Base-by-base conservation (phyloP, 2,329 filamentous ascomycete genomes). In the Chaetomiaceae sp. region DNA sequence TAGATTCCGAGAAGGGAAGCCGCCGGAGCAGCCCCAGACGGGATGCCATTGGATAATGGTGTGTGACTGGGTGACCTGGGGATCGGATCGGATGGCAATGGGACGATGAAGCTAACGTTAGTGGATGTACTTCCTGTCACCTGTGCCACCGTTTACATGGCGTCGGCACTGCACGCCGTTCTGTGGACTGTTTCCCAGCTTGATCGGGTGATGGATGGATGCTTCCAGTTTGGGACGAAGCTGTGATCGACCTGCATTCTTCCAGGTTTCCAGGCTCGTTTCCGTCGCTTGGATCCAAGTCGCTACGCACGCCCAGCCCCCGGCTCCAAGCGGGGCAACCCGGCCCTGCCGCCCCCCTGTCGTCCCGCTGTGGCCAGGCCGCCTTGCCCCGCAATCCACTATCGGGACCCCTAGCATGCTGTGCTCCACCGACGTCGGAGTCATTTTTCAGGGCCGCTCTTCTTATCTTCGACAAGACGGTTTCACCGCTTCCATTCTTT, bases 1-100 rank as follows among this genome's bases (percentile, higher is more conserved):
- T 81, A 39, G 77, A 74, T 19, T 73, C 66, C 55, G 79, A 73
- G 68, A 85, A 85, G 23, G 82, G 82, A 47, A 82, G 69, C 55
- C 73, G 67, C 50, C 73, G 75, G 56, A 78, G 60, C 38, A 68
- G 44, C 14, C 52, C 44, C 41, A 51, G 60, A 47, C 65, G 34
- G 31, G 46, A 30, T 1, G 41, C 51, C 67, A 72, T n/a, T n/a
- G n/a, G n/a, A n/a, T n/a, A n/a, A n/a, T n/a, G n/a, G n/a, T n/a
- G n/a, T n/a, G n/a, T n/a, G n/a, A n/a, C n/a, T n/a, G n/a, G n/a
- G n/a, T n/a, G n/a, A n/a, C 27, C 16, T 43, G 14, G 21, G 35
- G 3, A 34, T 30, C 4, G 23, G 41, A 33, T 19, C 13, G 2
- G 25, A 27, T 45, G n/a, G n/a, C n/a, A n/a, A n/a, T n/a, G n/a